Evolutionary conservation across 2,329 filamentous ascomycete species (phyloP), one percentile per base, ranked within the genome.

Genomic region (Sporothrix humicola): DNA sequence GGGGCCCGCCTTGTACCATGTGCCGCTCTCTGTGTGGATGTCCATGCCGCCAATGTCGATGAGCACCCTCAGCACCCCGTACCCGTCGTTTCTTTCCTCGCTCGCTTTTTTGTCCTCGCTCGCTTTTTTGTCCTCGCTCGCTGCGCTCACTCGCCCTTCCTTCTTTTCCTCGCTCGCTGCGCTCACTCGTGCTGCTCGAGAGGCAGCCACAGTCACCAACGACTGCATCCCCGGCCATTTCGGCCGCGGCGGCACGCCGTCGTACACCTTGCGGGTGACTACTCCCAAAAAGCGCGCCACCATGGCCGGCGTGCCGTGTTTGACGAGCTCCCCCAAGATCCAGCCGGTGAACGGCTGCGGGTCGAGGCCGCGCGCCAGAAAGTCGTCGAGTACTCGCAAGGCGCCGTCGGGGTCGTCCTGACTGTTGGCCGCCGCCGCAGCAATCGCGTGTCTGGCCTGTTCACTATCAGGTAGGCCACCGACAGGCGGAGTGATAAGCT

Each of bases 1-100:
- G 48, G 61, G 59, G 15, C 69, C 69, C 2, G 9, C 3, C 17
- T 42, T 61, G 71, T 54, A 65, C 59, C 59, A 52, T 7, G 42
- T 37, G 48, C 61, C 46, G 1, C 15, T 23, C 37, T 15, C 20
- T 9, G n/a, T n/a, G 71, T 68, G 48, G 48, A 72, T 37, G 61
- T 72, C 70, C 58, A 72, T 65, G 58, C 58, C 70, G 58, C 37
- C 70, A 46, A 72, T 44, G 44, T 72, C 58, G 58, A 72, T 58
- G 2, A 72, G 70, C 44, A 56, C 70, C 7, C 58, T 20, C 15
- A 72, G 44, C 2, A 72, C 48, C 3, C n/a, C 20, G 2, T n/a
- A n/a, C n/a, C n/a, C n/a, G n/a, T n/a, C n/a, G n/a, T n/a, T n/a
- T n/a, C n/a, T n/a, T 20, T 56, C 12, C n/a, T 56, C 23, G 52